Evolutionary conservation across 1,139 yeast genomes (phyloP).

Genomic region (Taphrina pruni): DNA sequence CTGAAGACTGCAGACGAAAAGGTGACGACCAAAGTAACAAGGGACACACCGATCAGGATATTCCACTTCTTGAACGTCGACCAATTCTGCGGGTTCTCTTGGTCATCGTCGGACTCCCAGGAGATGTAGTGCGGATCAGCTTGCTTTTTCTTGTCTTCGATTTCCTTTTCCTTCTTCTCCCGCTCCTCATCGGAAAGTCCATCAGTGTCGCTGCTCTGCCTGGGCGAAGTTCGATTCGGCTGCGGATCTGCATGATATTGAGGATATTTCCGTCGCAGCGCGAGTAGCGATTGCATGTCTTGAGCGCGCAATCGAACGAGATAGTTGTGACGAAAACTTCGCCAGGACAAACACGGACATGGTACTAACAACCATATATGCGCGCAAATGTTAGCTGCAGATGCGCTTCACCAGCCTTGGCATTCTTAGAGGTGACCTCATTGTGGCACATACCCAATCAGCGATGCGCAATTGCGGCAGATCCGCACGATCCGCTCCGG

Average conservation of each 20-base stretch:
- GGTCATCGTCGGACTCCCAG: constrained; percentile 63
- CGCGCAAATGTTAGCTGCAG: too few relatives aligned
- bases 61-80: constrained; percentile 50
- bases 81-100: constrained; percentile 65
- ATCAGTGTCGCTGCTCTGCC: neutral
- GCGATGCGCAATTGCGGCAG: neutral
- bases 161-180: neutral
- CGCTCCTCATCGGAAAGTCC: constrained; percentile 17
- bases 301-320: too few relatives aligned
- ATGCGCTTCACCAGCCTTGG: neutral
- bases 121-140: constrained; percentile 45
- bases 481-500: neutral
- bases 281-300: constrained; percentile 13
- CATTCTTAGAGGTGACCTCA: neutral
- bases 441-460: neutral
- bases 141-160: constrained; percentile 11
- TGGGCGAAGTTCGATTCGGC: neutral
- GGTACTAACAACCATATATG: too few relatives aligned
- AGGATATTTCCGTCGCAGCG: constrained; percentile 4
- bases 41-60: constrained; percentile 27
- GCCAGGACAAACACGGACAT: too few relatives aligned
- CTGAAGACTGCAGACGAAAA: constrained; percentile 59
- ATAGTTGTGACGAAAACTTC: neutral
- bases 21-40: constrained; percentile 65
- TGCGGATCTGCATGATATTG: constrained; percentile 3